A percentile compares a stretch with the other conserved stretches of the same genome.
Conservation (phyloP, 805 yeast genomes). For the Suhomyces xylopsoci region DNA sequence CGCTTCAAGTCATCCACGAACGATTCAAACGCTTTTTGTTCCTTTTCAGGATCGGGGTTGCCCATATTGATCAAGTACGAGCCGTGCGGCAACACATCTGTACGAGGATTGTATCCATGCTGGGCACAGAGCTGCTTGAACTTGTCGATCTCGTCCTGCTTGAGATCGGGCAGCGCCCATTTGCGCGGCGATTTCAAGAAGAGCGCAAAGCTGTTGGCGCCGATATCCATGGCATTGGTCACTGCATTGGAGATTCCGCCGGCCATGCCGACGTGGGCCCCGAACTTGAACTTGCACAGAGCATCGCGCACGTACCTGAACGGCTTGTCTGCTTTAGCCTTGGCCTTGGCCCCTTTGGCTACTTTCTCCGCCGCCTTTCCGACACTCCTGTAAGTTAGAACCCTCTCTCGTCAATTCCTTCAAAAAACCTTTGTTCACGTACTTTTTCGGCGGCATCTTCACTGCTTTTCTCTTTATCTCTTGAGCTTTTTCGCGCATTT, state of each 20-base stretch:
- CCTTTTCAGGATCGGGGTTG: conserved; percentile 81
- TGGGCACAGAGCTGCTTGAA: conserved; percentile 64
- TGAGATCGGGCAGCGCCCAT: conserved; percentile 83
- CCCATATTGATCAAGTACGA: conserved; percentile 91
- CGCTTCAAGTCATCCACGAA: conserved; percentile 83
- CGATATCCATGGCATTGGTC: conserved; percentile 51
- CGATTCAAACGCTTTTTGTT: conserved; percentile 67
- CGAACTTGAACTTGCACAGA: conserved; percentile 57
- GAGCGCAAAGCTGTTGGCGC: conserved; percentile 82
- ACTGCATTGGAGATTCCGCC: conserved; percentile 81
- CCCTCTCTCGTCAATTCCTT: not conserved
- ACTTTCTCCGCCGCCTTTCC: not conserved
- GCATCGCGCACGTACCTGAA: conserved; percentile 38
- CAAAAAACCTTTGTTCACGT: not conserved
- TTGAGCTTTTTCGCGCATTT: not conserved
- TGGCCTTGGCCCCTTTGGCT: not conserved
- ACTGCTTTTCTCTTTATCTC: not conserved
- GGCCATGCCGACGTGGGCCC: conserved; percentile 84
- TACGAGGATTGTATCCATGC: conserved; percentile 65
- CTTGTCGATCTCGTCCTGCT: conserved; percentile 60
- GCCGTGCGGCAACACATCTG: conserved; percentile 90
- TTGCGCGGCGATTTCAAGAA: conserved; percentile 86
- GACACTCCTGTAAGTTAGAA: not conserved
- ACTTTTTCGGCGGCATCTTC: conserved; percentile 11
- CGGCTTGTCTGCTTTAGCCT: conserved; percentile 8